Evolutionary conservation across 2,329 filamentous ascomycete genomes (phyloP), one percentile per base, ranked within the genome.

Genomic region (Escovopsis weberi): DNA sequence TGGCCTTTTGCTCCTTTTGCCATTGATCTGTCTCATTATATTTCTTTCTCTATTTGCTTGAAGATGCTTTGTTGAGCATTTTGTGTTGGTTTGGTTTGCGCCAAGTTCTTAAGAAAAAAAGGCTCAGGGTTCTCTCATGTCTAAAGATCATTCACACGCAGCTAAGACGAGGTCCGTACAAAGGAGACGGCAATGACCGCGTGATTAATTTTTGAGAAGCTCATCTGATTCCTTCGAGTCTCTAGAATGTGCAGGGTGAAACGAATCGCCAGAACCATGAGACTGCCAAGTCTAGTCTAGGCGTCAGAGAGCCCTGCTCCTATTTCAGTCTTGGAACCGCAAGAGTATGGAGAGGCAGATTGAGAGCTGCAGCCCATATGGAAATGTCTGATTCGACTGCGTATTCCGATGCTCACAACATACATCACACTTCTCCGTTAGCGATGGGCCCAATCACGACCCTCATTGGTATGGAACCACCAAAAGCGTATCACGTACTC

Each of bases 231-330:
- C 8, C 19, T 19, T 26, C 15, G 9, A 30, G 26, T 19, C 9
- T 28, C 19, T 33, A 26, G 48, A 46, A 69, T 78, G 74, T 79
- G 53, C 66, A 68, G 72, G 69, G 73, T 70, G 68, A 75, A 78
- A 79, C 74, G 74, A 78, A 71, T 68, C 63, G 66, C 70, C 70
- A 60, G 59, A 63, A 67, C 67, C 68, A 76, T 54, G 44, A 51
- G 47, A 45, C 47, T 49, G 47, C 49, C 43, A 52, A 57, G 56
- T 43, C 48, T 39, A 48, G 42, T 57, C 55, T 51, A 60, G 69
- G 69, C 67, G 64, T 78, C 75, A 80, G 75, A 80, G 73, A 73
- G 68, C 72, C 71, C 74, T 66, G 61, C 51, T 40, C 45, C 39
- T 36, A 15, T 46, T 52, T 74, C 62, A 41, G 58, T 79, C 55